These are phyloP conservation scores for Protomyces inouyei DNA, from an alignment of 1,139 yeast genomes.

Conservation along the genomic window DNA sequence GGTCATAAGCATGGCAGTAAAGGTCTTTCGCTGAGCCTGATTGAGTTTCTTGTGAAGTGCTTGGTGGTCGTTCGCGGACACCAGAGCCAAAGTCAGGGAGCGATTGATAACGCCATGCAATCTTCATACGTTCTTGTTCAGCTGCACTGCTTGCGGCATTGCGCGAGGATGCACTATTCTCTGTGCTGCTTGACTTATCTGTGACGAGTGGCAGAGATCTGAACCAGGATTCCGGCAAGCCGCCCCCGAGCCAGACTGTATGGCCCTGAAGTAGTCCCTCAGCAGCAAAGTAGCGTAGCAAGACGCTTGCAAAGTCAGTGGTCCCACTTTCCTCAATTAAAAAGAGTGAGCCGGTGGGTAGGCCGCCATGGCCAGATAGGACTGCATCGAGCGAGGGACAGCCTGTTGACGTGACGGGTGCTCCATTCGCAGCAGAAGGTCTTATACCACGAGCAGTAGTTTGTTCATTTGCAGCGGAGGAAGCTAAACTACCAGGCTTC, in stretches of 20 bases:
- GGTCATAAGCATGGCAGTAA: slow-evolving; percentile 31
- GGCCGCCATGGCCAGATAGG: slow-evolving; percentile 67
- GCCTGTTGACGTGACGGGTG: slow-evolving; percentile 28
- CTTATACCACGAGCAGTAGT: slow-evolving; percentile 18
- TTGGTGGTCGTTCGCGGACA: background rate
- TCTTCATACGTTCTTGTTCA: slow-evolving; percentile 52
- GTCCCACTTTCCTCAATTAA: slow-evolving; percentile 79
- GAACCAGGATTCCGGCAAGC: slow-evolving; percentile 58
- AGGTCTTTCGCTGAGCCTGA: slow-evolving; percentile 15
- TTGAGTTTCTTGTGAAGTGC: background rate
- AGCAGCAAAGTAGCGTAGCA: slow-evolving; percentile 66
- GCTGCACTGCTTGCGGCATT: slow-evolving; percentile 41
- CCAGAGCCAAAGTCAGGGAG: slow-evolving; percentile 42
- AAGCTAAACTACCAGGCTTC: slow-evolving; percentile 1
- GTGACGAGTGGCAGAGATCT: slow-evolving; percentile 59
- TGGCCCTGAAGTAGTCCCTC: slow-evolving; percentile 67
- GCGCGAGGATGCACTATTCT: slow-evolving; percentile 48
- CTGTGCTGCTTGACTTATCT: slow-evolving; percentile 49
- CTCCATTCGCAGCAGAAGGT: slow-evolving; percentile 29
- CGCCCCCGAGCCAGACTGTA: slow-evolving; percentile 54
- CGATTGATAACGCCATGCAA: slow-evolving; percentile 79
- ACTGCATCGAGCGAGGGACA: slow-evolving; percentile 53
- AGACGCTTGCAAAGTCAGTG: slow-evolving; percentile 78
- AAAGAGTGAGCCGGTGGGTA: slow-evolving; percentile 70
- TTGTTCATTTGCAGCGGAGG: background rate